Base-by-base conservation (phyloP, 305 asterid genomes). In the Fraxinus sp. region DNA sequence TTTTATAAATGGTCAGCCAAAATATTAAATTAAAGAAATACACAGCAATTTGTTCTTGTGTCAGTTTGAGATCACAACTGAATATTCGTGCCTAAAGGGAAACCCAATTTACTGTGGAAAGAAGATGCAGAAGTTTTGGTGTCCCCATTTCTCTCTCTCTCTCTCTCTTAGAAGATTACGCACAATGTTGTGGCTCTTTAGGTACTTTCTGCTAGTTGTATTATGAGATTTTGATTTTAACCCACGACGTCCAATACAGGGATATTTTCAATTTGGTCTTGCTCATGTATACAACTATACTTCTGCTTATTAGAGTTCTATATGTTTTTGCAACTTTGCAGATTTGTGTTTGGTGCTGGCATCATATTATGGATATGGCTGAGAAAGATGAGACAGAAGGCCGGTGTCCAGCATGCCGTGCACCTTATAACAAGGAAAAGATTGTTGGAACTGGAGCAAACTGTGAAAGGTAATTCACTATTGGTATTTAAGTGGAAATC, bases 291-390 rank as follows among this genome's bases (percentile, higher is more conserved):
- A 41, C 46, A 79, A 64, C 82, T 33, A 6, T 41, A n/a, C 11
- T 78, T 82, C n/a, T 62, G 75, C 79, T 66, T 72, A 59, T 79
- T 7, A 26, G 66, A 76, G 32, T 30, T 83, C 14, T 80, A 18
- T 79, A 83, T 44, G 49, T 80, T 30, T 22, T 73, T 84, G 73
- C 39, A 39, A 41, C 81, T 30, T 77, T 90, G 83, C 91, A 96
- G 99, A 92, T 96, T 70, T 96, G 99, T 86, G 93, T 96, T 74
- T 96, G 98, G 99, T 96, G 99, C 86, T 96, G 99, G 99, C 97
- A 96, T 88, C 99, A 96, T 83, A 91, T 96, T 78, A 93, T 96
- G 97, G 97, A 91, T 78, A 94, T 96, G 98, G 99, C 99, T 85
- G 99, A 94, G 94, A 96, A 94, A 87, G 98, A 96, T 86, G 93